Evolutionary conservation across 768 basidiomycete genomes (phyloP), one percentile per base, ranked within the genome.

Genomic region (Lactifluus volemus): DNA sequence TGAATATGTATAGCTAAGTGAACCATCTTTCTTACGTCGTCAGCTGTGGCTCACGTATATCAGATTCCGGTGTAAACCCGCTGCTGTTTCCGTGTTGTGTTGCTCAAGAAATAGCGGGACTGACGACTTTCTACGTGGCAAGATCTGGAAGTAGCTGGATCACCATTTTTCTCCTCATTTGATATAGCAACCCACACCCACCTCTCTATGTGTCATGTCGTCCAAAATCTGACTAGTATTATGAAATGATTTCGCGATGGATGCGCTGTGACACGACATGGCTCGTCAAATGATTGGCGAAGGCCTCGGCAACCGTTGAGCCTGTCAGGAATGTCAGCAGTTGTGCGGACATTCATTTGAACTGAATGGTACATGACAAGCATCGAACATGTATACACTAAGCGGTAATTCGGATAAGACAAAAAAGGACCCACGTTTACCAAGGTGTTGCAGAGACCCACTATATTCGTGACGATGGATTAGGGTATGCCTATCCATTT

Each of bases 351-450:
- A 38, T 47, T n/a, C n/a, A 48, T 15, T 12, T n/a, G 34, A n/a
- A 8, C 14, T n/a, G 29, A 7, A 3, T 17, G 15, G 4, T 44
- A 59, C 62, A 63, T 63, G 7, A 53, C 57, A 29, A 63, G 61
- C 57, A 59, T 58, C 21, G 55, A 63, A 48, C 58, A 59, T 15
- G 62, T 58, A 47, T 59, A 59, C 5, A 61, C 60, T 53, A 36
- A 32, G 7, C 34, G 32, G 36, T 44, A 38, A n/a, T 47, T 55
- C 19, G 17, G 48, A 12, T 49, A 9, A 36, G 45, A 11, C 10
- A 30, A 36, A 34, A 14, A 30, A 29, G 11, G 41, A 44, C 57
- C 5, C 44, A 59, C 62, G 29, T 29, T 63, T 63, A 2, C 52
- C 62, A 17, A 59, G n/a, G 11, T 30, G 39, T 38, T 53, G 55